Percentiles rank a stretch among this genome's conserved stretches.
Evolutionary conservation across 164 flowering plant species (phyloP).

Genomic region (Magnolia sinica): DNA sequence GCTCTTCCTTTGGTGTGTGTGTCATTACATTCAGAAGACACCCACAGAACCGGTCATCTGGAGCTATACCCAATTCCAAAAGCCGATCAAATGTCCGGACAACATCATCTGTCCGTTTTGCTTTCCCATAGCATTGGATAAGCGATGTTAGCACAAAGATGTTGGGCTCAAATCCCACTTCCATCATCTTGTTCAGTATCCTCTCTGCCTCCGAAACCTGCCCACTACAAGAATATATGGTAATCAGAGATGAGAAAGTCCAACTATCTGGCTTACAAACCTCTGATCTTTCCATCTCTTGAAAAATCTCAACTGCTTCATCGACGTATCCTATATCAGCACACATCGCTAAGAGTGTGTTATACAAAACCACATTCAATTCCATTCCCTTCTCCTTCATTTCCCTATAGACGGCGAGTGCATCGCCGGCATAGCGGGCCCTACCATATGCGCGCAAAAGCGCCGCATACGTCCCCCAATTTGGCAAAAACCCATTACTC

Average conservation of each 20-base stretch:
- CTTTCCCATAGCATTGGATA: slow-evolving; percentile 88
- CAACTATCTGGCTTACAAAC: slow-evolving; percentile 71
- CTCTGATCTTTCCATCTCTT: slow-evolving; percentile 66
- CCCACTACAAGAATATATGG: slow-evolving; percentile 73
- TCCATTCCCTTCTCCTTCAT: slow-evolving; percentile 80
- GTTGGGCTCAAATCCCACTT: slow-evolving; percentile 74
- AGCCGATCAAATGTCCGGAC: slow-evolving; percentile 59
- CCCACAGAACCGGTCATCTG: slow-evolving; percentile 77
- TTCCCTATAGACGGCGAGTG: slow-evolving; percentile 60
- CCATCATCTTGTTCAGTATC: slow-evolving; percentile 68
- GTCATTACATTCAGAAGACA: slow-evolving; percentile 86
- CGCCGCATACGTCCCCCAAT: slow-evolving; percentile 65
- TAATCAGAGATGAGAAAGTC: slow-evolving; percentile 79
- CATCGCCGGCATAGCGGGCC: slow-evolving; percentile 74
- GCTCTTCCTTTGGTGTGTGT: slow-evolving; percentile 68
- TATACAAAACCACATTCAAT: slow-evolving; percentile 58
- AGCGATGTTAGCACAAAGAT: slow-evolving; percentile 75
- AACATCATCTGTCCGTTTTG: slow-evolving; percentile 70
- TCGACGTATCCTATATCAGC: slow-evolving; percentile 73
- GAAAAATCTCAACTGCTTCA: slow-evolving; percentile 66
- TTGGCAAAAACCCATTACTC: slow-evolving; percentile 50
- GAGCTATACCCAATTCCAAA: slow-evolving; percentile 48
- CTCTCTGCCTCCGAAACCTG: slow-evolving; percentile 71
- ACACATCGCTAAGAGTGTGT: slow-evolving; percentile 74
- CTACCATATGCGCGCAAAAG: slow-evolving; percentile 65